Base-by-base conservation (phyloP, 805 yeast genomes). In the Metschnikowia noctiluminum region DNA sequence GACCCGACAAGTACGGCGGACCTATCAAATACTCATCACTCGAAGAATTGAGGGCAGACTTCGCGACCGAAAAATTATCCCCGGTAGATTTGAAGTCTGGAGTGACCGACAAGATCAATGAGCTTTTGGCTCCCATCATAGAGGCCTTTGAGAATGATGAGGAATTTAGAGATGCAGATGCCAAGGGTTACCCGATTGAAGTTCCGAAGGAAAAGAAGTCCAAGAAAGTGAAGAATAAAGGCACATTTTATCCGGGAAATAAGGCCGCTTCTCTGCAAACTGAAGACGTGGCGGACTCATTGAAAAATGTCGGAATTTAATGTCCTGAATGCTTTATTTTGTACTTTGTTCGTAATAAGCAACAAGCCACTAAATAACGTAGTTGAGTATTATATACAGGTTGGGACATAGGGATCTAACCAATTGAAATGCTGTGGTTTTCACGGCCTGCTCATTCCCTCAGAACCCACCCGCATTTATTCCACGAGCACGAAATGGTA, bases 1-100 rank as follows among this genome's bases (percentile, higher is more conserved):
- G 99, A 71, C 97, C 97, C 42, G 99, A 94, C 68, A 85, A 94
- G 71, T 94, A 89, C 67, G 99, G 99, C 58, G 99, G 99, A 44
- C 85, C 96, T 57, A 76, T 94, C 49, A 74, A 84, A 42, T 94
- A 81, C 79, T 64, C 63, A 38, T 74, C 87, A 15, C 74, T 89
- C 57, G 90, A 80, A 15, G 79, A 81, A 35, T 73, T 94, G 61
- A 85, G 85, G 64, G 70, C 71, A 35, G 96, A 86, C 58, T 94
- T 78, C 70, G 84, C 79, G 40, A 76, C 78, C 30, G 87, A 86
- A 65, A 81, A 81, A 64, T 78, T 94, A 60, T 79, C 94, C 35
- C 98, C 99, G 30, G 94, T 89, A 30, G 99, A 94, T 69, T 84
- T 94, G 68, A 94, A 94, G 70, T 69, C 84, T 5, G 99, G 99